phyloP scores from a whole-genome alignment of 805 yeast species.

The Suhomyces sp. region DNA sequence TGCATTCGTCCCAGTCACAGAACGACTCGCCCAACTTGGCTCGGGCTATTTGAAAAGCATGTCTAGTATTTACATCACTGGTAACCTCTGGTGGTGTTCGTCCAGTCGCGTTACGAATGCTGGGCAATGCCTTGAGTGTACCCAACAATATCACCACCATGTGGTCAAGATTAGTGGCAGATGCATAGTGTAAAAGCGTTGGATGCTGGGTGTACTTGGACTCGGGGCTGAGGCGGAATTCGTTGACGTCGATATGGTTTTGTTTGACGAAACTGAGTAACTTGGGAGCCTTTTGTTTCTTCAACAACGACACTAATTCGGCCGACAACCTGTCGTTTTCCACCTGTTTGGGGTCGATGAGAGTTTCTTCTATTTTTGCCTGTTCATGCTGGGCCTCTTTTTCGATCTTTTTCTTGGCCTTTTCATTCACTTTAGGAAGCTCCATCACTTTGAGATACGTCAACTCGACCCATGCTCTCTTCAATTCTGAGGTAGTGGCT shows the following conservation, averaged over 20 bases:
- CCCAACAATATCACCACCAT: conserved; percentile 63
- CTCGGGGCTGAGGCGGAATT: conserved; percentile 52
- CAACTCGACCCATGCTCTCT: conserved; percentile 78
- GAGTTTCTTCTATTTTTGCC: conserved; percentile 3
- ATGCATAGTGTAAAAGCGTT: conserved; percentile 74
- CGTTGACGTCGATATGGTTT: conserved; percentile 51
- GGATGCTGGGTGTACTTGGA: conserved; percentile 56
- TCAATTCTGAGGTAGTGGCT: conserved; percentile 79
- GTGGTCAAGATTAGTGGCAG: conserved; percentile 62
- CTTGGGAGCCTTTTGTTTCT: conserved; percentile 75
- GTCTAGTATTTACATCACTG: conserved; percentile 41
- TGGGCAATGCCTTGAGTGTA: conserved; percentile 70
- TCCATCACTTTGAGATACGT: conserved; percentile 55
- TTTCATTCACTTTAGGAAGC: conserved; percentile 48
- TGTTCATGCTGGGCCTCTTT: conserved; percentile 2
- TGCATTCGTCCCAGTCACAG: conserved; percentile 68
- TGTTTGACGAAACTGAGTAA: conserved; percentile 59
- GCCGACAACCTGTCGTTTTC: conserved; percentile 49
- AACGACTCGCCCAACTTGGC: conserved; percentile 61
- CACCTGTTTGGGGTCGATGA: conserved; percentile 24
- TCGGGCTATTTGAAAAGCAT: conserved; percentile 69
- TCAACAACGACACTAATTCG: conserved; percentile 59
- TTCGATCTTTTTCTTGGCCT: conserved; percentile 15
- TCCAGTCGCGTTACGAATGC: conserved; percentile 48
- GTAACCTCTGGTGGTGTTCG: conserved; percentile 71